phyloP scores from a whole-genome alignment of 768 basidiomycete species.

The Termitomyces sp. region DNA sequence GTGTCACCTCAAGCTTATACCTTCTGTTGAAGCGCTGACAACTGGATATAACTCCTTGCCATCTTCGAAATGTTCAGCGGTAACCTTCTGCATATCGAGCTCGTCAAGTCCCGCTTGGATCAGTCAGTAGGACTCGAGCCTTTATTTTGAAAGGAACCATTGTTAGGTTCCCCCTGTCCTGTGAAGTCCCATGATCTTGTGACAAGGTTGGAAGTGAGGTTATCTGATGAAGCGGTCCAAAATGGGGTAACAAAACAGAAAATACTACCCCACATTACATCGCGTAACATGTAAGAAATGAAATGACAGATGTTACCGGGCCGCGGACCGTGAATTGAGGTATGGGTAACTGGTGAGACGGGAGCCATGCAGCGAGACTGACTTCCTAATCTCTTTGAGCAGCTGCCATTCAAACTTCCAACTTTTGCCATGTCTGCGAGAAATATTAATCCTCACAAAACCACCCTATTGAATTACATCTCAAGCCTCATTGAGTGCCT shows the following conservation, averaged over 20 bases:
- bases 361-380: not conserved
- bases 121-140: constrained; percentile 3
- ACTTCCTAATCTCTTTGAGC: not conserved
- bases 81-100: constrained; percentile 6
- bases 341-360: too few species aligned
- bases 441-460: constrained; percentile 26
- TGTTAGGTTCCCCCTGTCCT: not conserved
- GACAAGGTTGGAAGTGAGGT: constrained; percentile 2
- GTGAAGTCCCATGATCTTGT: constrained; percentile 11
- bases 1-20: not conserved
- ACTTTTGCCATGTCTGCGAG: constrained; percentile 23
- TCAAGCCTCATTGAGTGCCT: constrained; percentile 33
- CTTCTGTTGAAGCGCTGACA: constrained; percentile 22
- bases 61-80: constrained; percentile 9
- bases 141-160: constrained; percentile 8
- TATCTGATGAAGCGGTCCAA: not conserved
- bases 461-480: constrained; percentile 23
- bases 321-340: constrained; percentile 10
- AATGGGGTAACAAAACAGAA: not conserved
- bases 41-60: constrained; percentile 30
- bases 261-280: not conserved
- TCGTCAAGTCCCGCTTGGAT: not conserved
- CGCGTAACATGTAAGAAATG: not conserved
- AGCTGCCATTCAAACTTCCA: not conserved
- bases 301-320: constrained; percentile 1